phyloP scores from a whole-genome alignment of 2,329 filamentous ascomycete species.

The Pleurostoma richardsiae region DNA sequence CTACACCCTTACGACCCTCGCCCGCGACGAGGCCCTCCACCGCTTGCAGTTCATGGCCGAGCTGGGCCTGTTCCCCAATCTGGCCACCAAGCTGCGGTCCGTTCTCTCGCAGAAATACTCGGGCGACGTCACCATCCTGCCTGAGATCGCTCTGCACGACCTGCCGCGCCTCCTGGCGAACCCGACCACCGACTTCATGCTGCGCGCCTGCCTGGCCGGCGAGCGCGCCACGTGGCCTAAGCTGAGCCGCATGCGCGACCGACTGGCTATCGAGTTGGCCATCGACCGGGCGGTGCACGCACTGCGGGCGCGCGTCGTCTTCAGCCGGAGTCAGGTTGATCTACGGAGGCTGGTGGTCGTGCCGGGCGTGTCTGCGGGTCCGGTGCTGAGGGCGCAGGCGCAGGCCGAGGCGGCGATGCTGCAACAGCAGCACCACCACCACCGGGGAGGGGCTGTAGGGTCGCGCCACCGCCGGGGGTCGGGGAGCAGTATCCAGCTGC shows the following conservation, averaged over 20 bases:
- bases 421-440: constrained; percentile 21
- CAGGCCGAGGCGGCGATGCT: not conserved
- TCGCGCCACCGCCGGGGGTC: constrained; percentile 39
- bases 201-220: constrained; percentile 68
- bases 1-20: constrained; percentile 63
- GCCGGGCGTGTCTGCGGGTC: constrained; percentile 15
- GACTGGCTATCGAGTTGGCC: constrained; percentile 83
- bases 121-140: constrained; percentile 91
- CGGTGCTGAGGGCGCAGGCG: constrained; percentile 3
- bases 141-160: constrained; percentile 69
- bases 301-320: constrained; percentile 63
- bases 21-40: constrained; percentile 75
- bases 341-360: constrained; percentile 40
- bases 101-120: constrained; percentile 88
- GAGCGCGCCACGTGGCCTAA: constrained; percentile 91
- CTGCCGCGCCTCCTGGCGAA: constrained; percentile 77
- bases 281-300: constrained; percentile 70
- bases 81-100: constrained; percentile 71
- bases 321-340: constrained; percentile 60
- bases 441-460: constrained; percentile 40
- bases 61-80: constrained; percentile 72
- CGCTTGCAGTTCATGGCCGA: constrained; percentile 77
- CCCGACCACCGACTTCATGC: constrained; percentile 82
- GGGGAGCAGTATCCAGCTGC: constrained; percentile 39
- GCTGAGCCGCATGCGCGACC: constrained; percentile 76